Base-by-base conservation (phyloP, 345 rosid species). In the Dovyalis caffra region DNA sequence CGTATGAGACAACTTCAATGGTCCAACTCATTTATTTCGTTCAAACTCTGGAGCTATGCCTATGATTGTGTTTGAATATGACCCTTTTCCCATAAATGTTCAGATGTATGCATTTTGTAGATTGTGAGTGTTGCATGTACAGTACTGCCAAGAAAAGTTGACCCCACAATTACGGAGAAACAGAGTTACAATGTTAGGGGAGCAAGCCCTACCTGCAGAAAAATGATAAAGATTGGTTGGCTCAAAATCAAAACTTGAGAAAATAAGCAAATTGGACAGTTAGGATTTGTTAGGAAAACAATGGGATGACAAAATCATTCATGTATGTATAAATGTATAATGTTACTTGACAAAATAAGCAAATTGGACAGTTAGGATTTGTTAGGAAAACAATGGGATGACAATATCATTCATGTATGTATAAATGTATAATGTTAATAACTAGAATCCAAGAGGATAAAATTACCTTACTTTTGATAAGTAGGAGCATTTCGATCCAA, bases 401-500 rank as follows among this genome's bases (percentile, higher is more conserved):
- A 60, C 6, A 26, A 71, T 56, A 26, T 0, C 43, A 37, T 38
- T 9, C 60, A 71, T 25, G 26, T 37, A 71, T 33, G 35, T 34
- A n/a, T n/a, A n/a, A n/a, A n/a, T n/a, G n/a, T n/a, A 31, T 60
- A 37, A 71, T 25, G 31, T 12, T 8, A 6, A 58, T 35, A 25
- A 6, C 0, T 31, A 8, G 37, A 49, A 58, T 47, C 35, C 35
- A 21, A 8, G 34, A n/a, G 15, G 58, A 21, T 71, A 3, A 3
- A 31, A 38, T 29, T 51, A 77, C 32, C 66, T 70, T 88, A 95
- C 98, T 86, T 93, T 84, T 85, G 86, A 79, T 91, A 93, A 61
- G 83, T 90, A 72, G 98, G 97, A 81, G 98, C 99, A 85, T 93
- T 97, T 73, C 99, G 87, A 82, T 95, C 99, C 88, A 93, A 85